Conservation (phyloP, 306 rosid genomes). For the Biancaea sappan region DNA sequence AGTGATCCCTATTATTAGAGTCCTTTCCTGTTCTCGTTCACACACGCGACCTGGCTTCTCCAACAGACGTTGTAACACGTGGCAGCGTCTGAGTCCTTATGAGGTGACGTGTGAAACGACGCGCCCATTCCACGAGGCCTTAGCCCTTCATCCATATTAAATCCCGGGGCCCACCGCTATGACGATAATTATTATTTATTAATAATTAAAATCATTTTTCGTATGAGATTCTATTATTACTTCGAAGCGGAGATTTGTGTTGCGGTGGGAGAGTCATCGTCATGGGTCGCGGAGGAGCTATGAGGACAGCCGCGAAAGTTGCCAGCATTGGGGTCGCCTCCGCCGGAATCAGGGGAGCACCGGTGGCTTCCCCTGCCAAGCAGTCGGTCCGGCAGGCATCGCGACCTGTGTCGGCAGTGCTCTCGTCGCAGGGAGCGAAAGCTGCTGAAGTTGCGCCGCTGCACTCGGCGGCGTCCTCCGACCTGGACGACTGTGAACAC, state of each 20-base stretch:
- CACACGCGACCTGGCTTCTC: too few species aligned
- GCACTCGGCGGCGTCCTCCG: slow-evolving; percentile 42
- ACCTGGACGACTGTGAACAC: slow-evolving; percentile 52
- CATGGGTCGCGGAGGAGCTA: slow-evolving; percentile 74
- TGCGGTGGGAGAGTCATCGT: background rate
- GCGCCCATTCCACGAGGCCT: background rate
- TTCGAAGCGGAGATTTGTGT: background rate
- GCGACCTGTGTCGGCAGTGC: slow-evolving; percentile 42
- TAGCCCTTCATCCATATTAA: too few species aligned
- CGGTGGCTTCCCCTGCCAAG: slow-evolving; percentile 35
- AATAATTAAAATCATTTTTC: background rate
- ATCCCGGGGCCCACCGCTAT: background rate
- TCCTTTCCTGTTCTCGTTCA: too few species aligned
- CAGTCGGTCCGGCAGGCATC: slow-evolving; percentile 42
- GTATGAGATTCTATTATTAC: background rate
- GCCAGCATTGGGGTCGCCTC: slow-evolving; percentile 42
- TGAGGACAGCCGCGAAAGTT: slow-evolving; percentile 61
- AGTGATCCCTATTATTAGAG: too few species aligned
- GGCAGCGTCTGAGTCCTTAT: background rate
- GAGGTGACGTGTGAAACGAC: background rate
- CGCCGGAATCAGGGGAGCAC: slow-evolving; percentile 36
- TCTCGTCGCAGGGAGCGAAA: slow-evolving; percentile 33
- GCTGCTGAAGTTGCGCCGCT: slow-evolving; percentile 12
- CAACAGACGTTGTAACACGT: background rate
- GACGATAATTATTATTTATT: too few species aligned